Evolutionary conservation across 768 basidiomycete genomes (phyloP).

Genomic region (Boletus barrowsii): DNA sequence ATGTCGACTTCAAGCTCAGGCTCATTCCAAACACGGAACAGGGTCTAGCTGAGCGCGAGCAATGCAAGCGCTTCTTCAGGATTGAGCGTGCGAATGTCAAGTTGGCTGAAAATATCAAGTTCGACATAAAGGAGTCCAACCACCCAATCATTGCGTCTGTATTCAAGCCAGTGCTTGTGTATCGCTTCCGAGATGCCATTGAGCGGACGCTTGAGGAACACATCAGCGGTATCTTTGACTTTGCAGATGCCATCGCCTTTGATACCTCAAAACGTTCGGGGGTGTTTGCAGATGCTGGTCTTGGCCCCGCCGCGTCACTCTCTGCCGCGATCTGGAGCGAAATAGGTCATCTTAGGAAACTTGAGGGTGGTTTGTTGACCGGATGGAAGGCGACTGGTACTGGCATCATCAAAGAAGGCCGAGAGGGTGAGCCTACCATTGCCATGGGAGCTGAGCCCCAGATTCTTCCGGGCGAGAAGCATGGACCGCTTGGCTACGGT

Average conservation of each 20-base stretch:
- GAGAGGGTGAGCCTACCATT: conserved; percentile 35
- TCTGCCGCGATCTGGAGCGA: conserved; percentile 71
- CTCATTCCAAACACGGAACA: conserved; percentile 51
- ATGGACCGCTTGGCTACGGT: conserved; percentile 58
- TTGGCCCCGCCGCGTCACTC: conserved; percentile 45
- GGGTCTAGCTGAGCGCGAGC: conserved; percentile 44
- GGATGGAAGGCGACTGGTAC: conserved; percentile 60
- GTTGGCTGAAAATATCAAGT: conserved; percentile 54
- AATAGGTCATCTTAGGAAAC: conserved; percentile 51
- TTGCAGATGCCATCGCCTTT: conserved; percentile 53
- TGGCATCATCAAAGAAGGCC: conserved; percentile 56
- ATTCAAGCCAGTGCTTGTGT: conserved; percentile 59
- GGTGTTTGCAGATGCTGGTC: conserved; percentile 65
- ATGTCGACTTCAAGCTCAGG: conserved; percentile 64
- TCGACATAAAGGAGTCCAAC: conserved; percentile 59
- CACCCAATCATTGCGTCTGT: conserved; percentile 59
- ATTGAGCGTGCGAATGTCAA: conserved; percentile 53
- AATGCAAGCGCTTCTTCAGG: conserved; percentile 49
- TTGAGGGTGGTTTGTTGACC: conserved; percentile 32
- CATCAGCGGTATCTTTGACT: conserved; percentile 49
- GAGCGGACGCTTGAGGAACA: conserved; percentile 57
- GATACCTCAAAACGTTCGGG: conserved; percentile 56
- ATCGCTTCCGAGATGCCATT: conserved; percentile 57
- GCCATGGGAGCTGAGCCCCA: conserved; percentile 76
- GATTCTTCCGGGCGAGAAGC: conserved; percentile 64